Evolutionary conservation across 306 rosid genomes (phyloP).

Genomic region (Pterocarpus santalinus): DNA sequence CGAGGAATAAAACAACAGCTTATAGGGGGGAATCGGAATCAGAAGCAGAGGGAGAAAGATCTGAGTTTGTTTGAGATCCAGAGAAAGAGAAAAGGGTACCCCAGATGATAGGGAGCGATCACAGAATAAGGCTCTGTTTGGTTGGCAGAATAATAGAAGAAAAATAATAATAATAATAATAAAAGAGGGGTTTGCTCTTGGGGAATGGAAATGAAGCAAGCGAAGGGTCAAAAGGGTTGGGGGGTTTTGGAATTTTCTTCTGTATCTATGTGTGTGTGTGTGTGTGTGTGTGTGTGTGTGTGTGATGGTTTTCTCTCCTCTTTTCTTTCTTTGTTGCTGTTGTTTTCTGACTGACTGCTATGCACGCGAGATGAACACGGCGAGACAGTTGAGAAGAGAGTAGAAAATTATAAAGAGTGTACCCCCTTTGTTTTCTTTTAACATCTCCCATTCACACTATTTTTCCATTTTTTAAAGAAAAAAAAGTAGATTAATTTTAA

Average conservation of each 20-base stretch:
- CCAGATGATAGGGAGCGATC: background rate
- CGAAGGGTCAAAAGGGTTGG: slow-evolving; percentile 45
- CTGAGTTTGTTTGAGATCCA: slow-evolving; percentile 32
- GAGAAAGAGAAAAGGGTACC: no score
- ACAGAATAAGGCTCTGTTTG: background rate
- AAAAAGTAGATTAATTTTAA: no score
- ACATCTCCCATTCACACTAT: no score
- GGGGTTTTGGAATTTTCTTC: slow-evolving; percentile 11
- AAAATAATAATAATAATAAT: background rate
- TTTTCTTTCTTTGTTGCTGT: background rate
- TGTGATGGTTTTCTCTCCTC: slow-evolving; percentile 26
- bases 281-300: background rate
- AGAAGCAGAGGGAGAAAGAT: slow-evolving; percentile 39
- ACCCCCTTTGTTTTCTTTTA: no score
- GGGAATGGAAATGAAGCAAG: slow-evolving; percentile 11
- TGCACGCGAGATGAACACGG: slow-evolving; percentile 77
- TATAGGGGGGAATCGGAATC: slow-evolving; percentile 41
- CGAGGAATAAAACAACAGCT: background rate
- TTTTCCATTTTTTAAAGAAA: no score
- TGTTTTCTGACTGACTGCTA: slow-evolving; percentile 48
- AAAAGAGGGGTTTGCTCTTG: background rate
- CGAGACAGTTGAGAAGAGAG: slow-evolving; percentile 69
- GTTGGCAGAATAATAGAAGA: background rate
- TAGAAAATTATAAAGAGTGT: slow-evolving; percentile 32
- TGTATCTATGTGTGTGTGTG: background rate